phyloP scores from a whole-genome alignment of 192 early-diverging fungal species.

The Cetraspora pellucida region DNA sequence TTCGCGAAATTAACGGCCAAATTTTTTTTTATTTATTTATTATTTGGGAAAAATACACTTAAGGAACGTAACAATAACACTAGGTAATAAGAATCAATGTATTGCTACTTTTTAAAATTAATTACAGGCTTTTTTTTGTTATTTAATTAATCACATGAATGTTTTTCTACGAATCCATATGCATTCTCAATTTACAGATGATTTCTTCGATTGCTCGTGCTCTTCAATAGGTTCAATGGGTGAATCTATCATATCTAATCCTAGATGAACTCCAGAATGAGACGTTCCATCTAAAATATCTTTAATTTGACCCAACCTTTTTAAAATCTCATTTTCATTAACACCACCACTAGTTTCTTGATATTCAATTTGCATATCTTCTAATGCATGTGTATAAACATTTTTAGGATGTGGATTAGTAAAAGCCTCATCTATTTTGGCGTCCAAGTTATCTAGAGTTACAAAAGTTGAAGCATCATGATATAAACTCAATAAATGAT shows the following conservation, averaged over 20 bases:
- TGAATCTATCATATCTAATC: background rate
- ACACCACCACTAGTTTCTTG: background rate
- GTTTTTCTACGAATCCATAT: too few species aligned
- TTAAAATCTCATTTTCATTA: slow-evolving; percentile 9
- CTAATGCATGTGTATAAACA: background rate
- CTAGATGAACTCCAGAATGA: background rate
- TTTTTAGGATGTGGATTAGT: background rate
- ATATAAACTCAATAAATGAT: slow-evolving; percentile 6
- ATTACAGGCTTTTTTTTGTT: too few species aligned
- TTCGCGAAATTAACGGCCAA: too few species aligned
- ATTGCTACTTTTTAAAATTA: too few species aligned
- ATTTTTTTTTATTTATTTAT: too few species aligned
- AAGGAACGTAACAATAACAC: too few species aligned
- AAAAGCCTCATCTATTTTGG: slow-evolving; percentile 1
- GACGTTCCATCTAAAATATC: background rate
- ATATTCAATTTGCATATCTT: slow-evolving; percentile 26
- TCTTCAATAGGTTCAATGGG: background rate
- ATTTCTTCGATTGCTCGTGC: too few species aligned
- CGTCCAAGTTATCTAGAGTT: slow-evolving; percentile 17
- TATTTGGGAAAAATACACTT: too few species aligned
- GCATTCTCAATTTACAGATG: too few species aligned
- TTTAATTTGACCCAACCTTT: slow-evolving; percentile 6
- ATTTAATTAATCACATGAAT: too few species aligned
- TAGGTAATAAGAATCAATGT: too few species aligned
- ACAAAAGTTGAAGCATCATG: slow-evolving; percentile 16